These are phyloP conservation scores for Daldinia sp. DNA, from an alignment of 2,329 filamentous ascomycete species.

Conservation along the genomic window DNA sequence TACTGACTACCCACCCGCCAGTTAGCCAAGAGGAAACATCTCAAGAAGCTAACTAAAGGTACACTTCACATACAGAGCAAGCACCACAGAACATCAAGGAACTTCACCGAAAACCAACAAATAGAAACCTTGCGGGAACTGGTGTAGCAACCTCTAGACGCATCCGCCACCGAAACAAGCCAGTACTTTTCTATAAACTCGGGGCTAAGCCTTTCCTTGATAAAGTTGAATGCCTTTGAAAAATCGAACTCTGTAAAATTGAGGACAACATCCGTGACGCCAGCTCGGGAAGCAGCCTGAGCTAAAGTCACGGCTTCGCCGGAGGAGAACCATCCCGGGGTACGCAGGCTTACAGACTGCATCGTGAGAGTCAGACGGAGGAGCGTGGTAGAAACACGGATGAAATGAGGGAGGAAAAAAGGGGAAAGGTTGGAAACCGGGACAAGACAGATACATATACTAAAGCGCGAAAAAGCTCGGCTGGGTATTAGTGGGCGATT, in stretches of 20 bases:
- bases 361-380: neutral
- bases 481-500: too few species aligned
- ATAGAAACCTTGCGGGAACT: neutral
- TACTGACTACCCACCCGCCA: neutral
- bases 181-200: neutral
- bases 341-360: neutral
- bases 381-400: neutral
- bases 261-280: neutral
- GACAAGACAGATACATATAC: too few species aligned
- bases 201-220: neutral
- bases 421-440: neutral
- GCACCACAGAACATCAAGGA: constrained; percentile 12
- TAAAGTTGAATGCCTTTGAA: neutral
- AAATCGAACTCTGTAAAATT: neutral
- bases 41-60: neutral
- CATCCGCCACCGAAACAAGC: neutral
- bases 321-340: neutral
- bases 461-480: neutral
- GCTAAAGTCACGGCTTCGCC: neutral
- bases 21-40: neutral
- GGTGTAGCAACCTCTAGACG: neutral
- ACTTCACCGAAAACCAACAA: constrained; percentile 1
- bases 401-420: neutral
- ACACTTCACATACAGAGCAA: constrained; percentile 6
- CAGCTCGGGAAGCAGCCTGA: neutral